Base-by-base conservation (phyloP, 1,284 basidiomycete genomes). In the Salmacisia buchloeana region DNA sequence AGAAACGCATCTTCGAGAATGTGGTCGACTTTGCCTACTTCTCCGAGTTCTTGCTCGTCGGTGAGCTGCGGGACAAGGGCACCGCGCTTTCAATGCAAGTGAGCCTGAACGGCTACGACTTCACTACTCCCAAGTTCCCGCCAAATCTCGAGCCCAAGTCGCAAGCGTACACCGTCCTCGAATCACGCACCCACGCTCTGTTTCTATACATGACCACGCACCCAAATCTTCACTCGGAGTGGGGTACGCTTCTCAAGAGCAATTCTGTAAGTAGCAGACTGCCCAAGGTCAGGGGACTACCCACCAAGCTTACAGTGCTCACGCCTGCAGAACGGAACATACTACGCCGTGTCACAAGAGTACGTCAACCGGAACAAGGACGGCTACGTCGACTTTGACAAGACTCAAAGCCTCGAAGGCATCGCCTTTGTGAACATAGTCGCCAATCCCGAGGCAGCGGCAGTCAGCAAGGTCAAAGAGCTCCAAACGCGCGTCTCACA, bases 321-420 rank as follows among this genome's bases (percentile, higher is more conserved):
- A 49, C 13, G 21, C 9, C 46, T 18, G 13, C 15, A 54, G 46
- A 98, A 98, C 76, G 94, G 94, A 36, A 98, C 96, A 0, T 97
- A 97, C 83, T 98, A 92, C 79, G 87, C 90, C 29, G 80, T 93
- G 18, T 91, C 92, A 0, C 77, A 90, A 57, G 89, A 91, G 71
- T 85, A 92, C 72, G 94, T 92, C 64, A 98, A 98, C 81, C 86
- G 94, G 29, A 89, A 98, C 79, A 82, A 86, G 0, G 79, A 83
- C 0, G 94, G 96, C 15, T 97, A 86, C 73, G 94, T 94, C 54
- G 96, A 99, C 80, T 99, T 98, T 74, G 94, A 99, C 83, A 98
- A 97, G 84, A 90, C 97, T 86, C 87, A 90, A 65, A 94, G 92
- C 1, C 81, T 98, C 58, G 94, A 98, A 80, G 94, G 94, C 0